Conservation (phyloP, 352 stramenopile species). For the Pythium sukuiense region DNA sequence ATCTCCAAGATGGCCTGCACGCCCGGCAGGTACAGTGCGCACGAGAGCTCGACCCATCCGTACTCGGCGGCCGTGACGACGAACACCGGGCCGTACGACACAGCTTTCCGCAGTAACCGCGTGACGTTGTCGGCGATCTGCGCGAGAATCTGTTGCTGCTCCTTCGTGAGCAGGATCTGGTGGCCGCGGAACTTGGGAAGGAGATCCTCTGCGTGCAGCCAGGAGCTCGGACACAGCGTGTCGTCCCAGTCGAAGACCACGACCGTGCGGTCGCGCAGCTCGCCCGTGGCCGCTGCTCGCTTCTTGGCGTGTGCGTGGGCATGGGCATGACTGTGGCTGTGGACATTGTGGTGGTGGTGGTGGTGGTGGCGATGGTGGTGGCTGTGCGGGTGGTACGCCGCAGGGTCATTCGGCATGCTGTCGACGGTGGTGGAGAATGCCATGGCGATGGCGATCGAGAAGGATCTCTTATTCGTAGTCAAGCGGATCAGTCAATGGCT, state of each 20-base stretch:
- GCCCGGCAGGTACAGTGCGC: slow-evolving; percentile 68
- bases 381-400: slow-evolving; percentile 14
- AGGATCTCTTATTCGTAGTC: neutral
- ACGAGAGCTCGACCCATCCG: slow-evolving; percentile 85
- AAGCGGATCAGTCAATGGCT: slow-evolving; percentile 14
- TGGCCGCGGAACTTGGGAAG: slow-evolving; percentile 81
- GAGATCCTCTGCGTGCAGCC: slow-evolving; percentile 79
- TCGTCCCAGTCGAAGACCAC: slow-evolving; percentile 90
- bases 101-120: slow-evolving; percentile 66
- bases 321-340: slow-evolving; percentile 20
- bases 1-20: slow-evolving; percentile 68
- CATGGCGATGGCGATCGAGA: slow-evolving; percentile 16
- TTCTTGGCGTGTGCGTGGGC: slow-evolving; percentile 25
- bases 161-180: slow-evolving; percentile 51
- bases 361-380: slow-evolving; percentile 20
- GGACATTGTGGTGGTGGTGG: slow-evolving; percentile 3
- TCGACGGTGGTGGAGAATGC: slow-evolving; percentile 33
- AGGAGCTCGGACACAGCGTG: slow-evolving; percentile 85
- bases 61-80: slow-evolving; percentile 83
- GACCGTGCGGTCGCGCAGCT: slow-evolving; percentile 74
- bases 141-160: slow-evolving; percentile 58
- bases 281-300: slow-evolving; percentile 18
- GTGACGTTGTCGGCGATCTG: slow-evolving; percentile 66
- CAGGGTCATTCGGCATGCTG: slow-evolving; percentile 22
- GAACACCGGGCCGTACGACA: slow-evolving; percentile 80